Base-by-base conservation (phyloP, 2,329 filamentous ascomycete genomes). In the Atkinsonella texensis region DNA sequence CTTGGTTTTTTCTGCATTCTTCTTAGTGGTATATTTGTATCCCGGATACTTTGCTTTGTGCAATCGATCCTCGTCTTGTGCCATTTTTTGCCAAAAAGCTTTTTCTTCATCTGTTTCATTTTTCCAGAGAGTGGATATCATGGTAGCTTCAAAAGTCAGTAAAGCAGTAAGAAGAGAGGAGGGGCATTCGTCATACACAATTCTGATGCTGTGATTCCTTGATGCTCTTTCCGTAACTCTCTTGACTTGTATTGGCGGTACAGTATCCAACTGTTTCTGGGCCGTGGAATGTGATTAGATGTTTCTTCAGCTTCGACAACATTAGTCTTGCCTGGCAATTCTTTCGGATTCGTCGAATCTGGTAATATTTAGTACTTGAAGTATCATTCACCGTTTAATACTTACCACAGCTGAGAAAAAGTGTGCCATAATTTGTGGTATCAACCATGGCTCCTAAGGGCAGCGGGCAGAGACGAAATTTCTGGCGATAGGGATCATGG, bases 251-350 rank as follows among this genome's bases (percentile, higher is more conserved):
- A 54, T 31, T 63, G 60, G 12, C 65, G 63, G 46, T 67, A 68
- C 2, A 68, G 55, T 43, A 67, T 67, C 59, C 61, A 68, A 32
- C 59, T 57, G 45, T 68, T 68, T 38, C 58, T 56, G 3, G 64
- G 63, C 4, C 63, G 62, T 31, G 62, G 61, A 31, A 66, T 61
- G 18, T 54, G 55, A 28, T 45, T 48, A 2, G 23, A 23, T 8
- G 41, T 46, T n/a, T 48, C 35, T n/a, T 42, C 51, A 31, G 46
- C 32, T 35, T 45, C 38, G 33, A 39, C 39, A 17, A 38, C 11
- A 11, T 42, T 35, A 35, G 33, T 35, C 33, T 35, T 7, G 13
- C 10, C 23, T 49, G 18, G 38, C 18, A 42, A 42, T 23, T 32
- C 18, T 43, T 48, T 51, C 1, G 51, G 44, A 31, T 55, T 52